Evolutionary conservation across 352 stramenopile genomes (phyloP).

Genomic region (Phytophthora pistaciae): DNA sequence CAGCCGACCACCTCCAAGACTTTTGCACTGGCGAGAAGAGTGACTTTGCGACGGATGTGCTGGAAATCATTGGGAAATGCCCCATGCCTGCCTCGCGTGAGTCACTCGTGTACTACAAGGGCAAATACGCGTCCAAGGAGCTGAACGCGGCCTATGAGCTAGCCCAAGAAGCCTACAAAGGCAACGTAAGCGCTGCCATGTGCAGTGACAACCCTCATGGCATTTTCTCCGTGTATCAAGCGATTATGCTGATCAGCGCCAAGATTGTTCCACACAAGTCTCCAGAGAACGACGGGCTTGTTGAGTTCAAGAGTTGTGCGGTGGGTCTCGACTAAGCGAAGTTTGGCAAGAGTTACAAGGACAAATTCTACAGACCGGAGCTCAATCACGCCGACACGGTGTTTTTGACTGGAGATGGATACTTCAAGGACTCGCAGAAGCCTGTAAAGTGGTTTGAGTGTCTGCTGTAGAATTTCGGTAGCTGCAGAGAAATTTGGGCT

Average conservation of each 20-base stretch:
- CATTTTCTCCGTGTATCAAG: conserved; percentile 39
- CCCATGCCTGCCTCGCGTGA: conserved; percentile 21
- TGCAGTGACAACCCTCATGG: conserved; percentile 46
- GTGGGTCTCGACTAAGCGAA: conserved; percentile 32
- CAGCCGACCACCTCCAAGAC: conserved; percentile 34
- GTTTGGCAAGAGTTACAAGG: conserved; percentile 42
- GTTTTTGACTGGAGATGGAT: conserved; percentile 46
- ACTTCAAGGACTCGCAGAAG: conserved; percentile 44
- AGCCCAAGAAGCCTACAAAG: conserved; percentile 38
- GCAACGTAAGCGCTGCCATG: conserved; percentile 47
- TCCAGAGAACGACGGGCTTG: conserved; percentile 37
- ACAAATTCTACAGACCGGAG: conserved; percentile 44
- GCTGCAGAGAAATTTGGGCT: no score
- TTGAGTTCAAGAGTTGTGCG: conserved; percentile 61
- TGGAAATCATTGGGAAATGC: conserved; percentile 43
- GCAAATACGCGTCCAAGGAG: conserved; percentile 21
- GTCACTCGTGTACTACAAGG: conserved; percentile 43
- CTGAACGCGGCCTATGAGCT: conserved; percentile 34
- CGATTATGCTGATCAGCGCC: conserved; percentile 23
- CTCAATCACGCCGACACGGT: conserved; percentile 59
- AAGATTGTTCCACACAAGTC: conserved; percentile 37
- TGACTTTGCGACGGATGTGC: conserved; percentile 15
- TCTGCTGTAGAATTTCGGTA: conserved; percentile 25
- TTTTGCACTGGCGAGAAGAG: conserved; percentile 32
- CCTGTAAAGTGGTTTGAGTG: conserved; percentile 58